phyloP scores from a whole-genome alignment of 768 basidiomycete genomes.

The Arthromyces matolae region DNA sequence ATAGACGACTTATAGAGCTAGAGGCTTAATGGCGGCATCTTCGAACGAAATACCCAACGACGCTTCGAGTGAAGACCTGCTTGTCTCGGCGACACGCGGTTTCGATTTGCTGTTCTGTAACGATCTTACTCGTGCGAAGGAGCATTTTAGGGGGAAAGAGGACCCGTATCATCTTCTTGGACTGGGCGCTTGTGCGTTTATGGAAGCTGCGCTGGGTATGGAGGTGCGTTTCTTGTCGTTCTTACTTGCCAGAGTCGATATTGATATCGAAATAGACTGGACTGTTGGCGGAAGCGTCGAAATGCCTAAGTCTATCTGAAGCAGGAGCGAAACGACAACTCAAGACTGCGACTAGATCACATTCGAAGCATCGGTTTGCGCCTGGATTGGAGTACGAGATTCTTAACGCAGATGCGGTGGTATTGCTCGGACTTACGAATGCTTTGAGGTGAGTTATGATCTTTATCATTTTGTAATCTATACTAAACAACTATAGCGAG shows the following conservation, averaged over 20 bases:
- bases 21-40: not conserved
- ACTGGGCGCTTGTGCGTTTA: conserved; percentile 65
- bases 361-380: conserved; percentile 41
- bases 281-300: conserved; percentile 60
- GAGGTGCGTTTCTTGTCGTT: conserved; percentile 44
- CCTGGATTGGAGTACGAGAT: conserved; percentile 77
- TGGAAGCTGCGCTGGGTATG: conserved; percentile 80
- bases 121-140: conserved; percentile 52
- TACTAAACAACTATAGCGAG: conserved; percentile 43
- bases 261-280: conserved; percentile 35
- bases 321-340: conserved; percentile 54
- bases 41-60: not conserved
- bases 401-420: conserved; percentile 66
- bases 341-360: conserved; percentile 29
- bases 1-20: not conserved
- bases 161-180: conserved; percentile 76
- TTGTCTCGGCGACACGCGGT: conserved; percentile 42
- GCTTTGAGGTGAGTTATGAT: conserved; percentile 53
- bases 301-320: conserved; percentile 54
- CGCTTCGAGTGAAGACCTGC: conserved; percentile 15
- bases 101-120: conserved; percentile 72
- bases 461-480: not conserved
- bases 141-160: conserved; percentile 43
- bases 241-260: too few species aligned
- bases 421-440: conserved; percentile 67